Percentiles rank a stretch among this genome's conserved stretches.
These are phyloP conservation scores for Entoloma clypeatum DNA, from an alignment of 1,284 basidiomycete genomes.

Conservation along the genomic window DNA sequence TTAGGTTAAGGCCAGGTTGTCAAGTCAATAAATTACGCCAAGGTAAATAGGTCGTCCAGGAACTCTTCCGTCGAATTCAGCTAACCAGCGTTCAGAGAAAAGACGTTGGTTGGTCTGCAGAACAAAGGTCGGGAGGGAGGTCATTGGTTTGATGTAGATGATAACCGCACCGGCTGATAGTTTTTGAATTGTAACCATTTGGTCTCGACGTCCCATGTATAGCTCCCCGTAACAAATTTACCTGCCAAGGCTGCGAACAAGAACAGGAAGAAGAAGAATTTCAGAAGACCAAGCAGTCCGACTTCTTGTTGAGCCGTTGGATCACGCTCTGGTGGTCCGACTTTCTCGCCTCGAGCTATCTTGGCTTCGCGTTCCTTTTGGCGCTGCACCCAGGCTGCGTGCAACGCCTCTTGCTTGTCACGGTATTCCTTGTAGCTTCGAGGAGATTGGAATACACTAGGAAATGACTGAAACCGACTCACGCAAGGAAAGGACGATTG, in stretches of 20 bases:
- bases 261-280: constrained; percentile 58
- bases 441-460: constrained; percentile 14
- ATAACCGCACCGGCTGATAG: constrained; percentile 52
- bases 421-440: constrained; percentile 68
- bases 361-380: constrained; percentile 69
- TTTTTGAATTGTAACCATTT: constrained; percentile 55
- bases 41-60: constrained; percentile 78
- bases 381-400: constrained; percentile 64
- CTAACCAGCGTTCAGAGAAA: constrained; percentile 70
- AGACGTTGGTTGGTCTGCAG: constrained; percentile 54
- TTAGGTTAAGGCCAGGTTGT: constrained; percentile 10
- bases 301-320: constrained; percentile 67
- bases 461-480: constrained; percentile 30
- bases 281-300: constrained; percentile 59
- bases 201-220: constrained; percentile 71
- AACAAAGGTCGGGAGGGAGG: constrained; percentile 9
- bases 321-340: constrained; percentile 67
- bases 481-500: constrained; percentile 80
- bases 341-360: constrained; percentile 67
- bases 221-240: constrained; percentile 79
- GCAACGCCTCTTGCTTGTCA: constrained; percentile 54
- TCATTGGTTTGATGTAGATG: constrained; percentile 4
- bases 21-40: constrained; percentile 46
- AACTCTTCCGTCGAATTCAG: constrained; percentile 72
- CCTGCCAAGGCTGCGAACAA: constrained; percentile 58